Evolutionary conservation across 768 basidiomycete species (phyloP), one percentile per base, ranked within the genome.

Genomic region (Hemileccinum impolitum): DNA sequence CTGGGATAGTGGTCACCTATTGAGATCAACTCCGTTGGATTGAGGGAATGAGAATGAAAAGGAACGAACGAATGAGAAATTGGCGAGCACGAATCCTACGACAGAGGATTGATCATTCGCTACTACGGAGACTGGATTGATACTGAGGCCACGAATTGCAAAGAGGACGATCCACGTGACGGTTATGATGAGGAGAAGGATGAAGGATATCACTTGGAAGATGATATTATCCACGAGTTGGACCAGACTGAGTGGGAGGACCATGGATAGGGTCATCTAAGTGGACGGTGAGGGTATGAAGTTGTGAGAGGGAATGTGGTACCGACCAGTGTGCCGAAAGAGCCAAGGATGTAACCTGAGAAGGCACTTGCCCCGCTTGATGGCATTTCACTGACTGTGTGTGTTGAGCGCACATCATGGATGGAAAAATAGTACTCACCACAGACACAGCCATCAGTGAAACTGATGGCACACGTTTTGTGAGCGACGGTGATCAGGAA

Each of bases 391-490:
- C 43, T 9, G 38, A 59, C 60, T 61, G 10, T 3, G 18, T 14
- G 15, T 9, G 12, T 17, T 52, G 43, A 62, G 47, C 15, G 11
- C 31, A n/a, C 1, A 23, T 23, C 39, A 7, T 6, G 23, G 6
- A 31, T 6, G 4, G 17, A 42, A 14, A 40, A 18, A 52, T 9
- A 8, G 14, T 30, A 58, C 51, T n/a, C 26, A 58, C 59, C 51
- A 30, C 60, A 61, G n/a, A 56, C 45, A 54, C 54, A 56, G 9
- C 60, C 60, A 3, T 59, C 32, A 3, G 54, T 39, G 30, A 62
- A 62, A 38, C 60, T 62, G 43, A 62, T 34, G 17, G 60, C 60
- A 12, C 60, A 62, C 1, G 60, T 62, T 43, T 63, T 62, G 39
- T 60, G 60, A 43, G 60, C 57, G 30, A 62, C 48, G 12, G 37